Evolutionary conservation across 192 early-diverging fungal species (phyloP), one percentile per base, ranked within the genome.

Genomic region (Entrophospora sp.): DNA sequence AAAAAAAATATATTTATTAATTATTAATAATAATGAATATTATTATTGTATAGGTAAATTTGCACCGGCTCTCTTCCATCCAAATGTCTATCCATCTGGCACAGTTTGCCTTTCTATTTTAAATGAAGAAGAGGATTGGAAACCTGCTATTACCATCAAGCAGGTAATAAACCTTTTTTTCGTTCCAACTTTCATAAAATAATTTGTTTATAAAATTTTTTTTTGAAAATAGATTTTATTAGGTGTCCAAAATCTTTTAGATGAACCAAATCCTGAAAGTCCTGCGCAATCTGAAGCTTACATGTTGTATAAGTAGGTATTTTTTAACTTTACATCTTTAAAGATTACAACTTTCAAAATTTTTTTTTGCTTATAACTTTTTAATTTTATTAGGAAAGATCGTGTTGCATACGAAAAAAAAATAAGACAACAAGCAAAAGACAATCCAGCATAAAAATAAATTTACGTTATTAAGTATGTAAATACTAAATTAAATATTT

Each of bases 81-180:
- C 95, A 2, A 99, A 99, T 69, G 86, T 98, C 22, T 98, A 96
- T 67, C 96, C 96, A 18, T 94, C 92, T 3, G 96, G 96, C 61
- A 97, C 94, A 2, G 93, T 99, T 20, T 99, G 96, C 62, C 77
- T 99, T 44, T 95, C 93, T 1, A 99, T 99, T 67, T 73, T 99
- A 55, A 94, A 96, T 65, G 94, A 92, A 46, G 94, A 97, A 16
- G 87, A 98, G 64, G 95, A 78, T 34, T 95, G 92, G 92, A 93
- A 93, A 71, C 92, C 92, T 25, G 87, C 91, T 18, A 95, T 99
- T 61, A 96, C 92, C 5, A 78, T 99, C 56, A 99, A 99, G 62
- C 95, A 98, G 75, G 83, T 84, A 61, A 56, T n/a, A 1, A 14
- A 52, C 1, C n/a, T n/a, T n/a, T n/a, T n/a, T n/a, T n/a, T n/a